Conservation (phyloP, 75 land plant species). For the Picea sitchensis region DNA sequence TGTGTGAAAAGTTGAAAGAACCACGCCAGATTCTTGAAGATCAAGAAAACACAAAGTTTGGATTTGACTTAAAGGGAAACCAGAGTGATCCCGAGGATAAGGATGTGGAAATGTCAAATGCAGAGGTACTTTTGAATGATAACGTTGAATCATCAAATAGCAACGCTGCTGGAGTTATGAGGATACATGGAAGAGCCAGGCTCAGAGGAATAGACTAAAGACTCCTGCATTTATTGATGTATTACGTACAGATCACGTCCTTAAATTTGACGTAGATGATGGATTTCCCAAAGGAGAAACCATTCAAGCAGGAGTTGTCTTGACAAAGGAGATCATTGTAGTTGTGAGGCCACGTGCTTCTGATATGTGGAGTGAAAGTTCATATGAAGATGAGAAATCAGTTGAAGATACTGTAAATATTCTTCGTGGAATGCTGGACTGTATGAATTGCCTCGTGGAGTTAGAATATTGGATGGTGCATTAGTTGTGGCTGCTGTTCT, state of each 20-base stretch:
- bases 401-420: constrained; percentile 1
- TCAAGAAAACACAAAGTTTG: constrained; percentile 59
- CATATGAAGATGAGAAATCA: constrained; percentile 30
- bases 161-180: background rate
- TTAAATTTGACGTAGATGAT: constrained; percentile 34
- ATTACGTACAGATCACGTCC: constrained; percentile 19
- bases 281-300: constrained; percentile 18
- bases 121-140: too few species aligned
- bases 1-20: constrained; percentile 56
- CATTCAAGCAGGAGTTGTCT: constrained; percentile 32
- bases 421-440: too few species aligned
- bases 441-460: too few species aligned
- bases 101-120: constrained; percentile 36
- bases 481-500: too few species aligned
- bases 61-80: constrained; percentile 39
- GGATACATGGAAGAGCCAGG: constrained; percentile 26
- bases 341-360: constrained; percentile 47
- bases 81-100: constrained; percentile 27
- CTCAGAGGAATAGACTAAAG: constrained; percentile 26
- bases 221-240: constrained; percentile 23
- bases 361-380: background rate
- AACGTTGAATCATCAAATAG: too few species aligned
- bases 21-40: constrained; percentile 70
- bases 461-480: too few species aligned
- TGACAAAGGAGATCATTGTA: constrained; percentile 45